Evolutionary conservation across 2,329 filamentous ascomycete species (phyloP).

Genomic region (Pseudocercospora pini-densiflorae): DNA sequence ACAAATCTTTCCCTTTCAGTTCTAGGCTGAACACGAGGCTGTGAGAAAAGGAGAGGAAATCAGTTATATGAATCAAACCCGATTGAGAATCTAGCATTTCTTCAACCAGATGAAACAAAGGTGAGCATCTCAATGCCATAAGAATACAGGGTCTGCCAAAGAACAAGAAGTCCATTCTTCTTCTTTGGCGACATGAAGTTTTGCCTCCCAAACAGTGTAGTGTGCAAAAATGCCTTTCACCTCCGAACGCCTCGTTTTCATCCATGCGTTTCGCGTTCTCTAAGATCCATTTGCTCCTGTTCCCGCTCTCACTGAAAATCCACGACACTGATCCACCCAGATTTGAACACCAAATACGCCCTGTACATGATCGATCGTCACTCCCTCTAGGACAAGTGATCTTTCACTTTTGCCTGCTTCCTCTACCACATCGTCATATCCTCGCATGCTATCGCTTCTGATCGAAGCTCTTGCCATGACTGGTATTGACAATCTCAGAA

Average conservation of each 20-base stretch:
- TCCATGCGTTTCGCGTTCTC: neutral
- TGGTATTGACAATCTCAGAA: slow-evolving; percentile 22
- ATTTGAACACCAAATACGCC: slow-evolving; percentile 8
- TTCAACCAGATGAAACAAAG: neutral
- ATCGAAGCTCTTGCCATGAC: slow-evolving; percentile 30
- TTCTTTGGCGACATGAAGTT: neutral
- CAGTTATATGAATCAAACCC: neutral
- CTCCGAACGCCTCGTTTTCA: neutral
- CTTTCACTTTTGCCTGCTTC: neutral
- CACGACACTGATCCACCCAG: no score
- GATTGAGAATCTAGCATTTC: neutral
- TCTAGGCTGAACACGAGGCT: no score
- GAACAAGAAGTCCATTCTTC: neutral
- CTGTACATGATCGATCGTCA: slow-evolving; percentile 13
- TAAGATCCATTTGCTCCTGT: slow-evolving; percentile 6
- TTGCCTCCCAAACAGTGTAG: neutral
- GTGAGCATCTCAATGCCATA: neutral
- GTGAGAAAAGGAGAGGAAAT: neutral
- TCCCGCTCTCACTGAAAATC: neutral
- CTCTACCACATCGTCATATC: neutral
- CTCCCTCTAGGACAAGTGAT: neutral
- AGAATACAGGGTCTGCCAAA: neutral
- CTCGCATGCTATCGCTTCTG: slow-evolving; percentile 15
- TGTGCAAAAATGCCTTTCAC: neutral
- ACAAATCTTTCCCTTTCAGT: no score